Evolutionary conservation across 441 rosid species (phyloP).

Genomic region (Adansonia gregorii): DNA sequence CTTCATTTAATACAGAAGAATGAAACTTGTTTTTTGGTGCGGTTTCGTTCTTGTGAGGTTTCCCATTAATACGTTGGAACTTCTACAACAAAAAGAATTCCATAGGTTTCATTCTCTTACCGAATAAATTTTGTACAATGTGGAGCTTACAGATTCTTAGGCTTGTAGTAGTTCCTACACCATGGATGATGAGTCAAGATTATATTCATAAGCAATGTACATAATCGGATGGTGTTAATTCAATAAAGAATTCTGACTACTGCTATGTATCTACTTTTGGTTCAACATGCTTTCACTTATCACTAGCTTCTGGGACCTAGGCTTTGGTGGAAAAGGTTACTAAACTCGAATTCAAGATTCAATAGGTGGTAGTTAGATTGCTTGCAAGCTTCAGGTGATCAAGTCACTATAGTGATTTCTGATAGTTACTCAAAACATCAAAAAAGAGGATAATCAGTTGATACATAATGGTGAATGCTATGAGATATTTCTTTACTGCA

Average conservation of each 20-base stretch:
- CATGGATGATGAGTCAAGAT: neutral
- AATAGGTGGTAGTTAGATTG: neutral
- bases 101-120: slow-evolving; percentile 1
- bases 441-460: neutral
- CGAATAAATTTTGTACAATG: slow-evolving; percentile 16
- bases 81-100: slow-evolving; percentile 3
- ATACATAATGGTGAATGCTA: neutral
- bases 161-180: too few relatives aligned
- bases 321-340: neutral
- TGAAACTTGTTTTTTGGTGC: too few relatives aligned
- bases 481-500: neutral
- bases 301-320: too few relatives aligned
- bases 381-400: neutral
- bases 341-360: neutral
- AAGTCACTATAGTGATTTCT: neutral
- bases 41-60: too few relatives aligned
- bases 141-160: slow-evolving; percentile 17
- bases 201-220: neutral
- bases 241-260: slow-evolving; percentile 4
- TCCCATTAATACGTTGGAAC: too few relatives aligned
- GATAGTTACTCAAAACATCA: neutral
- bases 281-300: too few relatives aligned
- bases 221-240: neutral
- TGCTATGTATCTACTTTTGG: neutral
- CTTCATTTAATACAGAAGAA: too few relatives aligned